Evolutionary conservation across 257 asterid genomes (phyloP).

Genomic region (Jacaranda copaia): DNA sequence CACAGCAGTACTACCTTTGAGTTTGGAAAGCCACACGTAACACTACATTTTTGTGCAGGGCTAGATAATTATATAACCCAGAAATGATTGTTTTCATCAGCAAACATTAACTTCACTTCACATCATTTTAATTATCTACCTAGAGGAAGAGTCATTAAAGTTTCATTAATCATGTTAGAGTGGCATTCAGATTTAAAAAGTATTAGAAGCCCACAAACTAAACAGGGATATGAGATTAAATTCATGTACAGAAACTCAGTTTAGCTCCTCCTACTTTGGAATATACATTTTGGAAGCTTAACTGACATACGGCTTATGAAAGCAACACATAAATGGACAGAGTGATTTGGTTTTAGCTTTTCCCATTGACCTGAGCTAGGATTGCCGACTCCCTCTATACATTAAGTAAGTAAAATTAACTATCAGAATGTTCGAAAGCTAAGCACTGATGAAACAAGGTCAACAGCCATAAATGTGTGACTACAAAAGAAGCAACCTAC

Average conservation of each 20-base stretch:
- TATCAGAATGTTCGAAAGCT: background rate
- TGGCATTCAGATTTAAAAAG: background rate
- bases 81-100: background rate
- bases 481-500: conserved; percentile 51
- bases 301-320: too few relatives aligned
- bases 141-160: background rate
- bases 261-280: conserved; percentile 19
- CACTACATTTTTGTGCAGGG: background rate
- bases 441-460: background rate
- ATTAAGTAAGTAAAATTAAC: conserved; percentile 5
- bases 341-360: background rate
- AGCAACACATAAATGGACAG: too few relatives aligned
- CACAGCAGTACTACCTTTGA: conserved; percentile 1
- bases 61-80: background rate
- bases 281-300: conserved; percentile 3
- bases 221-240: background rate
- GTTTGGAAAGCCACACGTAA: conserved; percentile 12
- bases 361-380: background rate
- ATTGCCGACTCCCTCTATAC: background rate
- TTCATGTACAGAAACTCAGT: conserved; percentile 3
- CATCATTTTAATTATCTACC: background rate
- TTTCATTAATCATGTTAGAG: background rate
- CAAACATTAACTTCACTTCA: background rate
- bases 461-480: background rate
- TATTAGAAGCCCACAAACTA: background rate